Conservation (phyloP, 495 filamentous ascomycete species). For the Schizothecium vesticola region DNA sequence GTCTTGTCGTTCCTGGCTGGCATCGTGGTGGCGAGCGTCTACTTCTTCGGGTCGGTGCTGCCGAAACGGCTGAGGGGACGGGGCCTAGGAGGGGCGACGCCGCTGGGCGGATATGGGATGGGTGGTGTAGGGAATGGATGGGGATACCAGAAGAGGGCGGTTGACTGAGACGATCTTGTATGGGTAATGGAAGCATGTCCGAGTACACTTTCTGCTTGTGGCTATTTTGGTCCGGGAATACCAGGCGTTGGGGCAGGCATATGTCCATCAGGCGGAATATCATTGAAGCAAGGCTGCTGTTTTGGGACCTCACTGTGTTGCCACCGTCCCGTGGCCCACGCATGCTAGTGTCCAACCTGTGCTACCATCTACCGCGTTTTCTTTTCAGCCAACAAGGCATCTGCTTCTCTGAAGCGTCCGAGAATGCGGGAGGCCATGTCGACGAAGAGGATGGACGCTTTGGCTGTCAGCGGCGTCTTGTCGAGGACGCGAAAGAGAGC, state of each 20-base stretch:
- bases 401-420: slow-evolving; percentile 29
- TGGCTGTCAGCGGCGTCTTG: slow-evolving; percentile 10
- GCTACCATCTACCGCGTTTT: slow-evolving; percentile 26
- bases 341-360: neutral
- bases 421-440: slow-evolving; percentile 40
- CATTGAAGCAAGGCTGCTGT: neutral
- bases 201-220: neutral
- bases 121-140: slow-evolving; percentile 49
- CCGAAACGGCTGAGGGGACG: slow-evolving; percentile 47
- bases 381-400: slow-evolving; percentile 29
- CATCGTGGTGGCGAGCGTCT: slow-evolving; percentile 48
- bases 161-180: slow-evolving; percentile 24
- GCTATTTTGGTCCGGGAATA: slow-evolving; percentile 1
- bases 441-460: slow-evolving; percentile 35
- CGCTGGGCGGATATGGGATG: slow-evolving; percentile 42
- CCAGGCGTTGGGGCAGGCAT: slow-evolving; percentile 1
- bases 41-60: slow-evolving; percentile 60
- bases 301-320: neutral
- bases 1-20: slow-evolving; percentile 54
- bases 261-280: neutral
- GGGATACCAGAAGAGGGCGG: slow-evolving; percentile 46
- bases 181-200: neutral
- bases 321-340: neutral
- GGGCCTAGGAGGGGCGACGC: slow-evolving; percentile 50
- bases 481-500: neutral